Evolutionary conservation across 208 protist genomes (phyloP), one percentile per base, ranked within the genome.

Genomic region (Plasmodiophora brassicae): DNA sequence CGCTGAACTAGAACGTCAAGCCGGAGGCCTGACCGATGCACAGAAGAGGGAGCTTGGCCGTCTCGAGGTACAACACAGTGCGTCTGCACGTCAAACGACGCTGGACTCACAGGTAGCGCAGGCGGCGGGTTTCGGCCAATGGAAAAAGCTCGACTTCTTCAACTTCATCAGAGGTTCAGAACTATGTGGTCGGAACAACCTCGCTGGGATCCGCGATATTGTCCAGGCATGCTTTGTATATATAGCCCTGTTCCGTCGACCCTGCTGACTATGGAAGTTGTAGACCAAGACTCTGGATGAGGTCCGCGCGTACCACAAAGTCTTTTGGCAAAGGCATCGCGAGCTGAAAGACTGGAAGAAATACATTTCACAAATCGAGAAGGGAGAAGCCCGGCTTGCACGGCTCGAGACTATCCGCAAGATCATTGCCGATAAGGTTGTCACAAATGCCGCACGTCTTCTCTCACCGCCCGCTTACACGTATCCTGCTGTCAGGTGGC

Each of bases 91-190:
- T 57, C 50, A 28, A 57, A 57, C 25, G 50, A 57, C 25, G 14
- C 50, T 57, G 50, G 20, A 57, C 25, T 25, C n/a, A n/a, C n/a
- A n/a, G n/a, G n/a, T n/a, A n/a, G n/a, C n/a, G n/a, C 5, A 25
- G 0, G 46, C 85, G 43, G 22, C 1, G 14, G 88, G 91, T 28
- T 95, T 94, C 83, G 39, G 32, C 0, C n/a, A 88, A 10, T 95
- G 93, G 93, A 88, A 71, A 22, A 85, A 86, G 39, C 28, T 72
- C 0, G 93, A 94, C 84, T 94, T 92, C 46, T 57, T 84, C 35
- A 39, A 87, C 0, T 95, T 93, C 85, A 89, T 90, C 25, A 84
- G 85, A n/a, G 93, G 71, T 10, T 93, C 87, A 65, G 93, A 94
- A 45, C 36, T 87, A 0, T 90, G 90, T 71, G 93, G 93, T 0